Percentiles rank a stretch among this genome's conserved stretches.
Evolutionary conservation across 345 rosid genomes (phyloP).

Genomic region (Gossypium anomalum): DNA sequence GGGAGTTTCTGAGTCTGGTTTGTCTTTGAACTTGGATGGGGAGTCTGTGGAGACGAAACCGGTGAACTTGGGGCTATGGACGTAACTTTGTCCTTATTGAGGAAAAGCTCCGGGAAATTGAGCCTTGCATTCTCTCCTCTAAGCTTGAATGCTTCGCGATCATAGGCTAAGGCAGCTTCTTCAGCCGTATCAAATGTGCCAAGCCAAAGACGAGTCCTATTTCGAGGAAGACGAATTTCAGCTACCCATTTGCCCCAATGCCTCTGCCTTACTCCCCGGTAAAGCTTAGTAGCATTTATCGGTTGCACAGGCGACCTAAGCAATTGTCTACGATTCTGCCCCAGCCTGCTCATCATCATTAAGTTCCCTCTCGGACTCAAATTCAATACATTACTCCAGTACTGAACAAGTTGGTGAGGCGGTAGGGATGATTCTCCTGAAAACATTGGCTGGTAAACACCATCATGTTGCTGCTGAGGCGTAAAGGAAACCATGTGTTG

Average conservation of each 20-base stretch:
- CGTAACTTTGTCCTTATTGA: conserved; percentile 43
- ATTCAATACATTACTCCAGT: conserved; percentile 58
- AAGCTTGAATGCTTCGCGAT: conserved; percentile 87
- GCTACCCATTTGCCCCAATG: conserved; percentile 99
- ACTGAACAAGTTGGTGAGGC: conserved; percentile 50
- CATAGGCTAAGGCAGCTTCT: conserved; percentile 90
- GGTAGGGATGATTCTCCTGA: conserved; percentile 25
- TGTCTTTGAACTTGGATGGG: too few species aligned
- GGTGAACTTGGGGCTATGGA: conserved; percentile 28
- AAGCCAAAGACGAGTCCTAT: conserved; percentile 90
- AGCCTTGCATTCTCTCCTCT: conserved; percentile 89
- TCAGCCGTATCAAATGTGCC: conserved; percentile 90
- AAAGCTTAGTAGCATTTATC: conserved; percentile 65
- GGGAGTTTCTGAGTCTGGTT: conserved; percentile 1
- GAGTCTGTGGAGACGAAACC: conserved; percentile 17
- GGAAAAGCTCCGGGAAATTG: conserved; percentile 81
- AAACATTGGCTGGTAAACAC: conserved; percentile 32
- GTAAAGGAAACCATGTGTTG: conserved; percentile 78
- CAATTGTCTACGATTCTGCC: conserved; percentile 55
- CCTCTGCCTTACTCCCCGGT: conserved; percentile 89
- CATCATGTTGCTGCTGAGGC: conserved; percentile 33
- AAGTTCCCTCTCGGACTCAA: conserved; percentile 71
- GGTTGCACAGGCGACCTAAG: conserved; percentile 61
- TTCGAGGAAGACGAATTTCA: conserved; percentile 90
- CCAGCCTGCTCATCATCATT: conserved; percentile 71